These are phyloP conservation scores for Pseudogymnoascus sp. DNA, from an alignment of 2,329 filamentous ascomycete species.

Conservation along the genomic window DNA sequence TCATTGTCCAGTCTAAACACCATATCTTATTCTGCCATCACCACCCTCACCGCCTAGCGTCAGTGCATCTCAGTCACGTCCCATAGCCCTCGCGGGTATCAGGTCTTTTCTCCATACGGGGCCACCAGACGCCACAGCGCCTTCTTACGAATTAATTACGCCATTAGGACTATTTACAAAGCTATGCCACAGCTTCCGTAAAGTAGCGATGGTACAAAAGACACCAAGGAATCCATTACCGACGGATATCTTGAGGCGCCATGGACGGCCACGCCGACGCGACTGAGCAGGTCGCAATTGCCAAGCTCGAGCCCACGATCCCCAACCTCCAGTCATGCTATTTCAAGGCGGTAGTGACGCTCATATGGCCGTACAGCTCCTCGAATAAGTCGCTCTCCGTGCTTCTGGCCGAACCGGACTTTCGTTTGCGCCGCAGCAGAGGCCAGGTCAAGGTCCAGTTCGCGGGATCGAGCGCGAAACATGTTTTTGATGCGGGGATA, in stretches of 20 bases:
- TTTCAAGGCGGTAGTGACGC: conserved; percentile 66
- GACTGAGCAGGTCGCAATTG: conserved; percentile 42
- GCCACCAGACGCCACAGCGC: neutral
- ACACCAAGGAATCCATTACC: neutral
- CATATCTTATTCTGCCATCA: neutral
- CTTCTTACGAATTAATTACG: neutral
- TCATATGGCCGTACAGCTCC: conserved; percentile 87
- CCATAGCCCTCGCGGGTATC: neutral
- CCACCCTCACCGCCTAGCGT: neutral
- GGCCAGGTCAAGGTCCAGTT: conserved; percentile 80
- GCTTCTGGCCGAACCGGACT: conserved; percentile 76
- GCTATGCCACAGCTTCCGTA: conserved; percentile 4
- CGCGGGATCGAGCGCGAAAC: conserved; percentile 59
- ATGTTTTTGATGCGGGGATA: conserved; percentile 56
- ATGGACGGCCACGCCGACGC: neutral
- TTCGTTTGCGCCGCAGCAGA: conserved; percentile 64
- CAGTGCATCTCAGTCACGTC: neutral
- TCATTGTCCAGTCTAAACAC: neutral
- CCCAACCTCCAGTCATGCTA: conserved; percentile 33
- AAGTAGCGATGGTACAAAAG: conserved; percentile 7
- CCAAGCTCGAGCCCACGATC: conserved; percentile 44
- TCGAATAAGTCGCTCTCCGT: conserved; percentile 66
- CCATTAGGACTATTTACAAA: neutral
- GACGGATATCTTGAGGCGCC: conserved; percentile 17
- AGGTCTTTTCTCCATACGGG: neutral